Evolutionary conservation across 2,329 filamentous ascomycete genomes (phyloP), one percentile per base, ranked within the genome.

Genomic region (Aspergillus felis): DNA sequence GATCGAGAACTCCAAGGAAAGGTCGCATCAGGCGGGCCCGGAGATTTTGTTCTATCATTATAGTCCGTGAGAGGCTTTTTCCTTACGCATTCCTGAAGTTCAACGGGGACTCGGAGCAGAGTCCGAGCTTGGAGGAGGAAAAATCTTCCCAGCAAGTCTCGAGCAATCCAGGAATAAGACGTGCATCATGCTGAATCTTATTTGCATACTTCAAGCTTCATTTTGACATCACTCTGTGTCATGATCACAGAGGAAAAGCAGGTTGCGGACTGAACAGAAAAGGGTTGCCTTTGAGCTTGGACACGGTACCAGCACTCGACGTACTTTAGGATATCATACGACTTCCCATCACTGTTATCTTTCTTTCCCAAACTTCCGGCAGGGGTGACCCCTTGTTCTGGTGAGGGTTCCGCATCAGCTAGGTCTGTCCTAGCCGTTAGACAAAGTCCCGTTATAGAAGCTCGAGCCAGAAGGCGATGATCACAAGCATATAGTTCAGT

Each of bases 71-170:
- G 53, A 53, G 50, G 48, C 49, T 42, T 50, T 47, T 57, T 24
- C 59, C 53, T 56, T 62, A 44, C 50, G 53, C 63, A 65, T 65
- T 64, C 63, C 54, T 29, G 24, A 54, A 41, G 51, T 24, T 29
- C 46, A 49, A 35, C 17, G 32, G 24, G 22, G 32, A 51, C 22
- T 47, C 44, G 12, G 22, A 47, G 44, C 44, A 47, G n/a, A 25
- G n/a, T 10, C 44, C 44, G 44, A 47, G 44, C 44, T 24, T 47
- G 22, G 12, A 14, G 10, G 12, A 8, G 44, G 22, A 14, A 14
- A 47, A 27, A 17, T 5, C 10, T 47, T 47, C 44, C 22, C 10
- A 24, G 22, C 20, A 25, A 27, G 44, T 24, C 44, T 25, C 22
- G 22, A 24, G 14, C 44, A 25, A 24, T 22, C 24, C 44, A 24